These are phyloP conservation scores for Monosporozyma aquatica DNA, from an alignment of 805 yeast genomes.

Conservation along the genomic window DNA sequence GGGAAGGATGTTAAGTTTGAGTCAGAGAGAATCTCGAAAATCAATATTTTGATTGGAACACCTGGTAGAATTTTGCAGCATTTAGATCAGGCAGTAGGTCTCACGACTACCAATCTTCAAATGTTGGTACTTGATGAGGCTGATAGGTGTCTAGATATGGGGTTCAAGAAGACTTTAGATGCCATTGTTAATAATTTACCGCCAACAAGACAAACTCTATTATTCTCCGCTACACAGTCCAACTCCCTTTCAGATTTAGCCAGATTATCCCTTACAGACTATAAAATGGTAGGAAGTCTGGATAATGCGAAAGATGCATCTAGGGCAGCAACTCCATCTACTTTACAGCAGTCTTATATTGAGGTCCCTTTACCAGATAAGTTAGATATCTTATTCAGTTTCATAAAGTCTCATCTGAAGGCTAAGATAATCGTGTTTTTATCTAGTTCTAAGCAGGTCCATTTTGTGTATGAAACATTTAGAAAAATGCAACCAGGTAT, in stretches of 20 bases:
- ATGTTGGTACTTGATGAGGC: conserved; percentile 84
- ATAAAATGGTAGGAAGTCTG: conserved; percentile 38
- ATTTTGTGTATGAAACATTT: conserved; percentile 79
- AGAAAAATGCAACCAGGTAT: conserved; percentile 88
- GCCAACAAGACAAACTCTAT: conserved; percentile 68
- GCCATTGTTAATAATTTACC: conserved; percentile 72
- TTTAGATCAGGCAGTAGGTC: conserved; percentile 78
- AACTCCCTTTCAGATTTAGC: conserved; percentile 78
- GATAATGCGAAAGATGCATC: conserved; percentile 58
- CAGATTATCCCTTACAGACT: conserved; percentile 41
- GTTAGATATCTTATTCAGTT: conserved; percentile 77
- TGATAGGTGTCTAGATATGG: conserved; percentile 89
- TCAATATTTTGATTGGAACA: conserved; percentile 81
- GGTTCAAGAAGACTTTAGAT: conserved; percentile 76
- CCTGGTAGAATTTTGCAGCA: conserved; percentile 90
- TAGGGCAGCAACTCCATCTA: conserved; percentile 64
- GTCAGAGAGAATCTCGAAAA: conserved; percentile 64
- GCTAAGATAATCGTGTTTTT: conserved; percentile 73
- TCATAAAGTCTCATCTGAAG: conserved; percentile 74
- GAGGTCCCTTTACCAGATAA: conserved; percentile 68
- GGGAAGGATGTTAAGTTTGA: conserved; percentile 84
- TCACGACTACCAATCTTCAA: conserved; percentile 67
- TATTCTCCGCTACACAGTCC: conserved; percentile 86
- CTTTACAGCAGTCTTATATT: conserved; percentile 76
- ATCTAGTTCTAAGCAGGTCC: conserved; percentile 85